Conservation (phyloP, 176 grass and related monocot genomes). For the Ensete glaucum region DNA sequence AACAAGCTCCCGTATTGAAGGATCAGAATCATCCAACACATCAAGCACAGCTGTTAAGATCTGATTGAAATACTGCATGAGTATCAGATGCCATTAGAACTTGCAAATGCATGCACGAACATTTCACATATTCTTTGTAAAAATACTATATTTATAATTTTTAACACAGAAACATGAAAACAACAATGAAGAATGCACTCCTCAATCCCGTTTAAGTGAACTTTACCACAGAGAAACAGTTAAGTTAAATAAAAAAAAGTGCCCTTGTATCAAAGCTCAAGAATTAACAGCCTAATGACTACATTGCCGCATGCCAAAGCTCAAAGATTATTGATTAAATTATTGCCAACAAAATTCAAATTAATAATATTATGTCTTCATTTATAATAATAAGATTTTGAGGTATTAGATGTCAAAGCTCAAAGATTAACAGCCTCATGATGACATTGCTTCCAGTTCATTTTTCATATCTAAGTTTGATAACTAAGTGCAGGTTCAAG, state of each 20-base stretch:
- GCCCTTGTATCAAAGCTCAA: not conserved
- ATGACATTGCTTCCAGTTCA: not conserved
- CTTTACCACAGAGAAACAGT: not conserved
- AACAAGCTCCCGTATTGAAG: constrained; percentile 62
- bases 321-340: not conserved
- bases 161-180: not conserved
- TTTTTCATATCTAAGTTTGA: not conserved
- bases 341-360: not conserved
- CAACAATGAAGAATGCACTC: not conserved
- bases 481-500: no score
- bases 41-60: constrained; percentile 87
- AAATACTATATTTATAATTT: constrained; percentile 1
- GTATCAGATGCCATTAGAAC: constrained; percentile 31
- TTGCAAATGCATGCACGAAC: constrained; percentile 1
- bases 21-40: constrained; percentile 74
- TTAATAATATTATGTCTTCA: not conserved
- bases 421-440: not conserved
- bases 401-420: not conserved
- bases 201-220: not conserved
- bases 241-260: not conserved
- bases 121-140: not conserved
- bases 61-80: constrained; percentile 97
- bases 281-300: not conserved
- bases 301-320: not conserved
- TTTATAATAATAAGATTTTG: not conserved